Base-by-base conservation (phyloP, 2,329 filamentous ascomycete species). In the Coniosporium tulheliwenetii region DNA sequence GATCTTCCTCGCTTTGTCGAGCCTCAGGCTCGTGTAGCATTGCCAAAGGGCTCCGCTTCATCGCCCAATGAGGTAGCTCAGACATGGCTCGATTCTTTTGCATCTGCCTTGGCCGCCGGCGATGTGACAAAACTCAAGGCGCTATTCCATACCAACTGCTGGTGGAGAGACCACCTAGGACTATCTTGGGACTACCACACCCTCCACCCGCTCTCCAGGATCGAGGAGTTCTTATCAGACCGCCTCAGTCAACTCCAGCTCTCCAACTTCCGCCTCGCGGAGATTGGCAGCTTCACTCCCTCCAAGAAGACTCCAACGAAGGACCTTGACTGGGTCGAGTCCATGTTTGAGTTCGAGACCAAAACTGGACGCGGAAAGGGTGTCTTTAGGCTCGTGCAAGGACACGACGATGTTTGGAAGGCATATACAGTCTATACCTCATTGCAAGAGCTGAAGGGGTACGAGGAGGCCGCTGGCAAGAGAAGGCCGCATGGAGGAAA, bases 361-460 rank as follows among this genome's bases (percentile, higher is more conserved):
- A 57, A 62, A 5, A 48, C 72, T 1, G 78, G 78, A 0, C 47
- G 48, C 0, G 80, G 77, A 0, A 56, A 65, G 1, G 79, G 79
- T 1, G 47, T 81, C 1, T 62, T 71, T 0, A 62, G 74, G 3
- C 53, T 82, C 0, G 61, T 66, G 0, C 54, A 65, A 32, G 47
- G 53, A 34, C 57, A 58, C 0, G 56, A 62, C 45, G 52, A 58
- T 5, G 57, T 58, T 5, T 82, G 76, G 77, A 78, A 75, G 51
- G 69, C 75, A 0, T 79, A 73, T 45, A 77, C 75, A 1, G 49
- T 83, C 0, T 81, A 75, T 50, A 82, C 79, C 0, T 62, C 65
- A 0, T 58, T 84, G 5, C 51, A 65, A 1, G 66, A 71, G 32
- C 46, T 84, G 5, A 69, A 62, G 3, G 72, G 68, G 0, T 57